Conservation (phyloP, 352 stramenopile genomes). For the Phytophthora parvispora region DNA sequence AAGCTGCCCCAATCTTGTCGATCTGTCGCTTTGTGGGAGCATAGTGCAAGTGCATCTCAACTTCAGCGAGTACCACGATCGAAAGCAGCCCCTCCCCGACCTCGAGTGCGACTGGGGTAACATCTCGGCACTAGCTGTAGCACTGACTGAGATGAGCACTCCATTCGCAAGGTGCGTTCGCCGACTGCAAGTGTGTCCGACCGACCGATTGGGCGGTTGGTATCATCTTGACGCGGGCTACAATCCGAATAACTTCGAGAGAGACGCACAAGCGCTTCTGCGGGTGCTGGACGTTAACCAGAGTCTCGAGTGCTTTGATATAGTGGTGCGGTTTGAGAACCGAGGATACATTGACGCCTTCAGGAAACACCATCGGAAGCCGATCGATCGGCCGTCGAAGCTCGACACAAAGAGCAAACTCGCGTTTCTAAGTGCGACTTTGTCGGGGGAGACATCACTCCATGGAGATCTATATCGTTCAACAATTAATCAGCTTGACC, state of each 20-base stretch:
- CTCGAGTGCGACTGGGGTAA: neutral
- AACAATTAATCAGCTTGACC: neutral
- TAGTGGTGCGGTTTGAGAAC: neutral
- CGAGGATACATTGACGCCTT: neutral
- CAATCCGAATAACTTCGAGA: neutral
- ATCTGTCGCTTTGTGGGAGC: neutral
- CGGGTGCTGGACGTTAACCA: neutral
- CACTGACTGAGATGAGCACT: neutral
- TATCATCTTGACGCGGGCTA: neutral
- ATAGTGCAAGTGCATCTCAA: neutral
- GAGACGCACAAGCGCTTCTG: neutral
- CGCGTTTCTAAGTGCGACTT: neutral
- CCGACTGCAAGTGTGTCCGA: neutral
- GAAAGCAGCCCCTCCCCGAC: neutral
- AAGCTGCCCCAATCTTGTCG: neutral
- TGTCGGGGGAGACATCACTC: neutral
- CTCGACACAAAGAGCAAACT: neutral
- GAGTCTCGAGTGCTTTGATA: neutral
- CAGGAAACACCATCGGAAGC: neutral
- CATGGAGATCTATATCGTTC: neutral
- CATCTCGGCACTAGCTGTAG: neutral
- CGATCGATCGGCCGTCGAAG: neutral
- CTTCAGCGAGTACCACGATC: neutral
- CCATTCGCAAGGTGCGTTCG: neutral
- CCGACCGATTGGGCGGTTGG: neutral